Evolutionary conservation across 331 rosid species (phyloP).

Genomic region (Prunus yedoensis): DNA sequence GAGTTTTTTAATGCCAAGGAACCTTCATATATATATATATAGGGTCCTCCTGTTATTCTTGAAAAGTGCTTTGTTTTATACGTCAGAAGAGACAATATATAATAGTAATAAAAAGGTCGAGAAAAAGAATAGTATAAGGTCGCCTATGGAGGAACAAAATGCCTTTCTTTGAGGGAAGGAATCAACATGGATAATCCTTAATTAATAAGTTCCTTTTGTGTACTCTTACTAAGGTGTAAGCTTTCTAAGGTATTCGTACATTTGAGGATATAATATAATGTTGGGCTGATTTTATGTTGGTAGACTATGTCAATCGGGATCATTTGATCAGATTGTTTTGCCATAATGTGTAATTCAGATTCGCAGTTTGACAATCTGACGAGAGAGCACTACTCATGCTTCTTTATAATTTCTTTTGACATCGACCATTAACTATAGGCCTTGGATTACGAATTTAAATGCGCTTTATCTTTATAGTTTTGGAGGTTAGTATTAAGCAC

Average conservation of each 20-base stretch:
- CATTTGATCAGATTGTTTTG: too few relatives aligned
- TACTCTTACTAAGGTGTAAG: neutral
- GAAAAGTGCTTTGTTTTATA: slow-evolving; percentile 16
- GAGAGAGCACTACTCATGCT: too few relatives aligned
- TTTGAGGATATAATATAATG: too few relatives aligned
- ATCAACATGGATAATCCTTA: slow-evolving; percentile 28
- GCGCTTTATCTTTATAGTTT: too few relatives aligned
- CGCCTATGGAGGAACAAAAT: slow-evolving; percentile 16
- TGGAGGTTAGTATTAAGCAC: too few relatives aligned
- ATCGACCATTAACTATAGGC: too few relatives aligned
- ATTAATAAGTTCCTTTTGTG: slow-evolving; percentile 16
- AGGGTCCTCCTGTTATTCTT: slow-evolving; percentile 27
- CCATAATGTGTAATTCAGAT: too few relatives aligned
- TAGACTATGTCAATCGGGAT: too few relatives aligned
- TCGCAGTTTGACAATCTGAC: too few relatives aligned
- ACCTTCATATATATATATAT: slow-evolving; percentile 11
- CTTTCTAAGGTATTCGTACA: neutral
- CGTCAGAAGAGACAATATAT: slow-evolving; percentile 23
- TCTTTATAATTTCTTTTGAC: too few relatives aligned
- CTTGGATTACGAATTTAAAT: too few relatives aligned
- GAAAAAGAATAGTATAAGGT: slow-evolving; percentile 14
- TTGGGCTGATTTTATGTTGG: too few relatives aligned
- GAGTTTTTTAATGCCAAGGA: slow-evolving; percentile 10
- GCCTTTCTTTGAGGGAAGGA: slow-evolving; percentile 10
- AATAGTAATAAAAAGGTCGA: neutral